These are phyloP conservation scores for Lentinula raphanica DNA, from an alignment of 768 basidiomycete genomes.

Conservation along the genomic window DNA sequence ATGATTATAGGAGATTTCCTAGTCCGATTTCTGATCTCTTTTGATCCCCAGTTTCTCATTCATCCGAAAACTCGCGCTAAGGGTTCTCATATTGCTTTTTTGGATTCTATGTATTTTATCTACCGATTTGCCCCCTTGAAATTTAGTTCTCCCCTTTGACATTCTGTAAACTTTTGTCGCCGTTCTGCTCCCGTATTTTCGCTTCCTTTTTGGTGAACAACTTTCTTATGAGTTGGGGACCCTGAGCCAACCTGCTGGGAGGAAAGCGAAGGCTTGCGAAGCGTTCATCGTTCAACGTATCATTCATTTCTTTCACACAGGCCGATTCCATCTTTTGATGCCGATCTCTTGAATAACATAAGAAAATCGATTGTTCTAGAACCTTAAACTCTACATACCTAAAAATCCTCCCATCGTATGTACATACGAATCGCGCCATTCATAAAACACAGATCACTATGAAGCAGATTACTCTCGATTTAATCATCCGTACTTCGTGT, in stretches of 20 bases:
- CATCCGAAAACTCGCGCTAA: not conserved
- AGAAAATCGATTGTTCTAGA: not conserved
- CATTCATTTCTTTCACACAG: too few species aligned
- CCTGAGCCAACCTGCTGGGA: not conserved
- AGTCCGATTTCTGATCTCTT: not conserved
- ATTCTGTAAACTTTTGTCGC: not conserved
- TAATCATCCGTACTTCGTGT: too few species aligned
- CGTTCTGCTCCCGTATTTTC: not conserved
- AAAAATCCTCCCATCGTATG: not conserved
- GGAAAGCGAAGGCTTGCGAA: too few species aligned
- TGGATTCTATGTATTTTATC: not conserved
- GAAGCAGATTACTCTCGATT: too few species aligned
- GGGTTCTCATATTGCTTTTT: too few species aligned
- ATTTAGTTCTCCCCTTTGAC: not conserved
- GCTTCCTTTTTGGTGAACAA: not conserved
- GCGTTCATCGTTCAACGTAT: too few species aligned
- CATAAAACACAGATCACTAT: too few species aligned
- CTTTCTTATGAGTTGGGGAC: not conserved
- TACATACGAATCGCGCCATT: too few species aligned
- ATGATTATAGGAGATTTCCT: not conserved
- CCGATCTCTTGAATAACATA: not conserved
- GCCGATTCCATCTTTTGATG: not conserved
- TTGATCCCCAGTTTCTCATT: not conserved
- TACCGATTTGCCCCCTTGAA: not conserved
- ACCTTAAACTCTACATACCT: not conserved